Evolutionary conservation across 106 monocot species (phyloP).

Genomic region (Xerophyta viscosa): DNA sequence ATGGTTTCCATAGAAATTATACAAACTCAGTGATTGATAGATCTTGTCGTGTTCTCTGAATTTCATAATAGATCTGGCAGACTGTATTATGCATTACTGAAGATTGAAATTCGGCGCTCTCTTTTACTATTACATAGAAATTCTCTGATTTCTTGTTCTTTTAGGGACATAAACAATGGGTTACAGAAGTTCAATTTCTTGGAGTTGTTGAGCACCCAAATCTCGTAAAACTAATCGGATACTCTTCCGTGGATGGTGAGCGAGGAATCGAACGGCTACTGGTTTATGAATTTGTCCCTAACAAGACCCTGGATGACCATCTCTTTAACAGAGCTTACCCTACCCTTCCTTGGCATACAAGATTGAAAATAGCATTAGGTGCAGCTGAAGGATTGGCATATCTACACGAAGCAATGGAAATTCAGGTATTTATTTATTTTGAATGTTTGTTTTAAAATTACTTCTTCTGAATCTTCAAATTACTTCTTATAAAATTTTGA

Average conservation of each 20-base stretch:
- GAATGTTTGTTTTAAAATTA: background rate
- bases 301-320: conserved; percentile 74
- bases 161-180: conserved; percentile 83
- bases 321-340: conserved; percentile 47
- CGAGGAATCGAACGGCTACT: conserved; percentile 48
- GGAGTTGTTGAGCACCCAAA: conserved; percentile 72
- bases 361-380: conserved; percentile 52
- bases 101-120: too few relatives aligned
- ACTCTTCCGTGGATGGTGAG: conserved; percentile 68
- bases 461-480: too few relatives aligned
- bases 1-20: too few relatives aligned
- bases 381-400: conserved; percentile 64
- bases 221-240: conserved; percentile 81
- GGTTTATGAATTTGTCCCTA: conserved; percentile 70
- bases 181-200: conserved; percentile 83
- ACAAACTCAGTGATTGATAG: too few relatives aligned
- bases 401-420: conserved; percentile 72
- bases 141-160: background rate
- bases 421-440: conserved; percentile 32
- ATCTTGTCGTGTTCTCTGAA: too few relatives aligned
- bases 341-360: conserved; percentile 46
- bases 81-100: too few relatives aligned
- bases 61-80: too few relatives aligned
- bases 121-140: background rate
- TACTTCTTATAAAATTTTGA: too few relatives aligned